A percentile compares a stretch with the other conserved stretches of the same genome.
These are phyloP conservation scores for Phlebiopsis flavidoalba DNA, from an alignment of 768 basidiomycete species.

Conservation along the genomic window DNA sequence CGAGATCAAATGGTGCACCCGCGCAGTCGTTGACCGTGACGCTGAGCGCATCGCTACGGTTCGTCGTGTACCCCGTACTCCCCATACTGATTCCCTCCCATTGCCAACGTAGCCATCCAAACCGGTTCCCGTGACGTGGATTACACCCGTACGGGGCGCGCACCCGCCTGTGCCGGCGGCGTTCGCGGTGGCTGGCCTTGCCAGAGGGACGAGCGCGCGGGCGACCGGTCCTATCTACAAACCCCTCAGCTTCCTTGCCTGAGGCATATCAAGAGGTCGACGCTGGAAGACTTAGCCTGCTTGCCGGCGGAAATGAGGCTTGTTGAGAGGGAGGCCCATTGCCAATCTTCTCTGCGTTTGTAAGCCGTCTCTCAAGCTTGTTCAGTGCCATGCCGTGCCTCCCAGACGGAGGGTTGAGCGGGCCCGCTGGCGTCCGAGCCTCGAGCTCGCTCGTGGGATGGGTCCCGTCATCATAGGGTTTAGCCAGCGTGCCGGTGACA, in stretches of 20 bases:
- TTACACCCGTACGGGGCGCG: conserved; percentile 6
- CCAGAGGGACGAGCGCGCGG: conserved; percentile 5
- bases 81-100: conserved; percentile 15
- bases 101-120: conserved; percentile 11
- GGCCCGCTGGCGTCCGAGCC: neutral
- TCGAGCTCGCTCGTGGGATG: neutral
- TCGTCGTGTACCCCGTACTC: conserved; percentile 18
- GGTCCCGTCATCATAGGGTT: neutral
- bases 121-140: conserved; percentile 5
- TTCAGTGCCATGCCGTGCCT: neutral
- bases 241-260: neutral
- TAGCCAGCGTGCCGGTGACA: conserved; percentile 1
- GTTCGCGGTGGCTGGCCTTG: neutral
- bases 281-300: conserved; percentile 1
- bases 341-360: conserved; percentile 19
- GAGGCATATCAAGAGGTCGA: no score
- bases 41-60: conserved; percentile 9
- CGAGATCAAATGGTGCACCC: conserved; percentile 12
- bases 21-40: conserved; percentile 11
- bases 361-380: conserved; percentile 7
- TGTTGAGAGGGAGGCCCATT: conserved; percentile 16
- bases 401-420: conserved; percentile 11
- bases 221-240: conserved; percentile 4
- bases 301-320: conserved; percentile 10
- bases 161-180: neutral